Evolutionary conservation across 2,329 filamentous ascomycete species (phyloP).

Genomic region (Diplocarpon mali): DNA sequence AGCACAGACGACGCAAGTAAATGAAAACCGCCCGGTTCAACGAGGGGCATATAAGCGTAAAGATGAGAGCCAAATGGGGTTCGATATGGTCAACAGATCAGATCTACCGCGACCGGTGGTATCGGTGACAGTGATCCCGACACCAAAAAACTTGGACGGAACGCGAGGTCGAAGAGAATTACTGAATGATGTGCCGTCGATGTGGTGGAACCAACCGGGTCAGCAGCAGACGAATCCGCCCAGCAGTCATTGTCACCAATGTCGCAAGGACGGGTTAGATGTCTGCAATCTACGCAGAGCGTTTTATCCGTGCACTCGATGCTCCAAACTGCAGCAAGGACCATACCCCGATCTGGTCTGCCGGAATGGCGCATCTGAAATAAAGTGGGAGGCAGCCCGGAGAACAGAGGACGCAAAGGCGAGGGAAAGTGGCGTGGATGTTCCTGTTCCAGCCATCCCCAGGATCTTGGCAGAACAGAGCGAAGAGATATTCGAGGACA

Average conservation of each 20-base stretch:
- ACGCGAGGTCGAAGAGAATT: background rate
- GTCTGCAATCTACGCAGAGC: background rate
- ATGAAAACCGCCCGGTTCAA: no score
- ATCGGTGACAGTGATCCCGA: background rate
- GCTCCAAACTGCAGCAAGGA: background rate
- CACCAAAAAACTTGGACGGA: background rate
- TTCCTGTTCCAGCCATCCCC: no score
- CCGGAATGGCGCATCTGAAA: background rate
- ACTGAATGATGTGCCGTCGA: background rate
- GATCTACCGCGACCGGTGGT: background rate
- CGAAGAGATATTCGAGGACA: no score
- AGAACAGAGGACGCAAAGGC: background rate
- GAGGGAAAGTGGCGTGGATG: no score
- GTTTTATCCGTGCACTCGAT: background rate
- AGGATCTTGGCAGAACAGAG: no score
- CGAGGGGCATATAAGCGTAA: no score
- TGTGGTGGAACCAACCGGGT: background rate
- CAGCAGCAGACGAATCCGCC: background rate
- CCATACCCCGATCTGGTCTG: background rate
- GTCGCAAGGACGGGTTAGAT: background rate
- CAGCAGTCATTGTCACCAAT: background rate
- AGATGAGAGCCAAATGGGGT: no score
- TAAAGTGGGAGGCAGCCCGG: background rate
- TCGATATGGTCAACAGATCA: no score
- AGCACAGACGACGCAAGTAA: no score